These are phyloP conservation scores for Diaporthe eres DNA, from an alignment of 2,329 filamentous ascomycete species.

Conservation along the genomic window DNA sequence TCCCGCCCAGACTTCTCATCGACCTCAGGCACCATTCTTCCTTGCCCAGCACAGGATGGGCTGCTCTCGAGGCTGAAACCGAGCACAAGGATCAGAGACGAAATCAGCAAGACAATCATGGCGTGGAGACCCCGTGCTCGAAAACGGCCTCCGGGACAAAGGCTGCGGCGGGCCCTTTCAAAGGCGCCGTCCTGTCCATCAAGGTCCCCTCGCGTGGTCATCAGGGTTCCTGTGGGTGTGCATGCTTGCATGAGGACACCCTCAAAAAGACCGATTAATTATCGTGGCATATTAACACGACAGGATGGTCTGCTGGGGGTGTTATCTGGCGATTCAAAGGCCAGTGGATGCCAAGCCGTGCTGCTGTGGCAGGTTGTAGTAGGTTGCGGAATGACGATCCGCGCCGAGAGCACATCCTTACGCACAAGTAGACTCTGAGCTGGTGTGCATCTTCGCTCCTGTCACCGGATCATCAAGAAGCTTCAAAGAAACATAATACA, in stretches of 20 bases:
- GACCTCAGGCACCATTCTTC: not conserved
- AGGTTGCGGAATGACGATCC: not conserved
- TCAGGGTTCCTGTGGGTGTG: slow-evolving; percentile 23
- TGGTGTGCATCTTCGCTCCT: not conserved
- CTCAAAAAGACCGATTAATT: too few relatives aligned
- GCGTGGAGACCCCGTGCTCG: not conserved
- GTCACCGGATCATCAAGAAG: not conserved
- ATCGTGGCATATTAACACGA: too few relatives aligned
- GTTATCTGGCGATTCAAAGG: too few relatives aligned
- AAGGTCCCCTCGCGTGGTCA: slow-evolving; percentile 20
- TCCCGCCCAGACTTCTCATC: not conserved
- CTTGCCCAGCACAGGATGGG: not conserved
- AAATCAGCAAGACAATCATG: slow-evolving; percentile 30
- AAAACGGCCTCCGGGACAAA: not conserved
- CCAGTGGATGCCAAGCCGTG: not conserved
- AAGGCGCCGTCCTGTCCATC: slow-evolving; percentile 4
- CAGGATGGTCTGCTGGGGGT: not conserved
- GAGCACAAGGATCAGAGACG: slow-evolving; percentile 17
- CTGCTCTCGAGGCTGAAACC: slow-evolving; percentile 16
- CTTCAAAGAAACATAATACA: not conserved
- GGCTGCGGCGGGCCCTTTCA: not conserved
- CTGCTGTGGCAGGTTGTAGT: too few relatives aligned
- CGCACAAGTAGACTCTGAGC: not conserved
- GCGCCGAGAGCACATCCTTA: not conserved
- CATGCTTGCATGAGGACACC: not conserved